Evolutionary conservation across 192 early-diverging fungal species (phyloP).

Genomic region (Spizellomyces sp.): DNA sequence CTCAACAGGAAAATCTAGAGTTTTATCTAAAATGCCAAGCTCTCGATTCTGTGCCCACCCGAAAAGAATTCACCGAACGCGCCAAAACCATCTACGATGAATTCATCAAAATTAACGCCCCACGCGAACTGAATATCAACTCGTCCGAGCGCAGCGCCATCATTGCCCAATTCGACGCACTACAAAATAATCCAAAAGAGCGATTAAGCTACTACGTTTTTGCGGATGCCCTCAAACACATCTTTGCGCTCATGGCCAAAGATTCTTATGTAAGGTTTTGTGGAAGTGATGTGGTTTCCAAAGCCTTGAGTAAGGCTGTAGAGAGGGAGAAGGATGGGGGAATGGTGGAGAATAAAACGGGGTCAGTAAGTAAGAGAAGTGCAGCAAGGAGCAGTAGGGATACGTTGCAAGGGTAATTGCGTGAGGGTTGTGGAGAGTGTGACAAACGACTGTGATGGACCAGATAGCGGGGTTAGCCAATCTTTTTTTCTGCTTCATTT

Average conservation of each 20-base stretch:
- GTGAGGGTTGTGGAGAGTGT: no score
- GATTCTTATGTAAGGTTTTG: slow-evolving; percentile 36
- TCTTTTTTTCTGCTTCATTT: no score
- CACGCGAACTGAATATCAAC: slow-evolving; percentile 46
- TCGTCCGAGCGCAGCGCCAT: slow-evolving; percentile 26
- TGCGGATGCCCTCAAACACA: slow-evolving; percentile 22
- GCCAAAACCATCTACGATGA: slow-evolving; percentile 39
- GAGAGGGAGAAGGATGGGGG: slow-evolving; percentile 11
- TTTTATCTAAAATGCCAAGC: slow-evolving; percentile 33
- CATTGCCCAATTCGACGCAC: slow-evolving; percentile 31
- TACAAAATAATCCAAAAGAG: background rate
- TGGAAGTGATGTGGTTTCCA: slow-evolving; percentile 20
- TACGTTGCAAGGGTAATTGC: no score
- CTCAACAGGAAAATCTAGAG: slow-evolving; percentile 38
- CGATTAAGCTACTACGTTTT: slow-evolving; percentile 20
- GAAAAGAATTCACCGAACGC: slow-evolving; percentile 29
- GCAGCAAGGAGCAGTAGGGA: no score
- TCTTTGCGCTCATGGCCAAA: slow-evolving; percentile 33
- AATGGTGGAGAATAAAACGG: no score
- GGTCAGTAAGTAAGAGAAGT: no score
- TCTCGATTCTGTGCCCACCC: slow-evolving; percentile 31
- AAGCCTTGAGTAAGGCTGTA: slow-evolving; percentile 10
- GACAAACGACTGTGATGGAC: no score
- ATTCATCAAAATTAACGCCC: slow-evolving; percentile 39
- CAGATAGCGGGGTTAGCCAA: no score